Percentiles rank a stretch among this genome's conserved stretches.
These are phyloP conservation scores for Backusella luteola DNA, from an alignment of 192 early-diverging fungal genomes.

Conservation along the genomic window DNA sequence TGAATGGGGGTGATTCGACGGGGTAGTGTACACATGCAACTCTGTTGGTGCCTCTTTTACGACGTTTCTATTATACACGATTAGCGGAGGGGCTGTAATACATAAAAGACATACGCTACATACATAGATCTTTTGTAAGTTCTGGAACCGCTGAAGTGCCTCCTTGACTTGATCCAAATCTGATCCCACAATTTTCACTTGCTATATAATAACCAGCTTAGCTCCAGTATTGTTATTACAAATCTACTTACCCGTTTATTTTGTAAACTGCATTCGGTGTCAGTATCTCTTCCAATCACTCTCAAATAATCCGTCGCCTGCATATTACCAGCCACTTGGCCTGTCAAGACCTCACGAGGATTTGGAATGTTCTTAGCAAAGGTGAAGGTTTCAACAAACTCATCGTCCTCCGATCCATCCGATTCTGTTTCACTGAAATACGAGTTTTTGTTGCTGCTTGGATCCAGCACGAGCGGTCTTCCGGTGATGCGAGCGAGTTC, in stretches of 20 bases:
- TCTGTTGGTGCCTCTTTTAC: not conserved
- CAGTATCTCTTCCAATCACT: constrained; percentile 21
- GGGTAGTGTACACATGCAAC: not conserved
- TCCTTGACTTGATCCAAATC: constrained; percentile 10
- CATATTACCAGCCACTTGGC: not conserved
- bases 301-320: constrained; percentile 14
- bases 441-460: not conserved
- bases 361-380: constrained; percentile 26
- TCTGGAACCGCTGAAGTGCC: constrained; percentile 13
- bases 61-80: not conserved
- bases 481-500: not conserved
- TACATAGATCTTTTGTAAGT: constrained; percentile 14
- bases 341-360: constrained; percentile 11
- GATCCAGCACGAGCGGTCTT: not conserved
- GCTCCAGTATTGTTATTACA: no score
- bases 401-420: constrained; percentile 6
- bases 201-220: not conserved
- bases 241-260: not conserved
- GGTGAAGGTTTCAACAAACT: constrained; percentile 5
- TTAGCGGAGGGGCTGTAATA: no score
- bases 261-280: constrained; percentile 14
- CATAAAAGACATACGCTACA: not conserved
- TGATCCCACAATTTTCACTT: constrained; percentile 13
- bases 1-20: not conserved
- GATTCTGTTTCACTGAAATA: not conserved